Conservation (phyloP, 2,329 filamentous ascomycete genomes). For the Sclerotinia sclerotiorum region DNA sequence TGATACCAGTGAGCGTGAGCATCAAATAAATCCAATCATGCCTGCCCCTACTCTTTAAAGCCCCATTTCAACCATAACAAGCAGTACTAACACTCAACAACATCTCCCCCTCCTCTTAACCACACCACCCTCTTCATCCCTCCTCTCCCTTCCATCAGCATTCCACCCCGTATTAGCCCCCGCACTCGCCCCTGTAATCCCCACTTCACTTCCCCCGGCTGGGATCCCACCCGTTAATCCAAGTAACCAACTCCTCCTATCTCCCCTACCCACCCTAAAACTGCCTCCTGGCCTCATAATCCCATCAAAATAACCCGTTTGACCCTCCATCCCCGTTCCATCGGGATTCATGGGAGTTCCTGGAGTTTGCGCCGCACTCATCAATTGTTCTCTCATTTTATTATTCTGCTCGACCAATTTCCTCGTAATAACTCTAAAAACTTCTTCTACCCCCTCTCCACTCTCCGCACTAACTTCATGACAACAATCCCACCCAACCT, state of each 20-base stretch:
- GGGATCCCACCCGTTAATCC: slow-evolving; percentile 2
- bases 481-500: slow-evolving; percentile 94
- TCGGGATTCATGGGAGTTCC: slow-evolving; percentile 43
- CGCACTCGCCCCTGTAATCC: neutral
- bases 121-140: neutral
- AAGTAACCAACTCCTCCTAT: slow-evolving; percentile 64
- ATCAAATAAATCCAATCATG: neutral
- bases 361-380: slow-evolving; percentile 48
- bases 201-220: slow-evolving; percentile 5
- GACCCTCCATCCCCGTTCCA: slow-evolving; percentile 29
- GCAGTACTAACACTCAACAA: neutral
- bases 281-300: slow-evolving; percentile 51
- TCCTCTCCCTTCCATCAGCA: slow-evolving; percentile 6
- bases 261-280: slow-evolving; percentile 57
- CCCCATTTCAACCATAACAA: neutral
- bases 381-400: slow-evolving; percentile 51
- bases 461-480: slow-evolving; percentile 95
- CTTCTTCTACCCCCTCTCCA: slow-evolving; percentile 93
- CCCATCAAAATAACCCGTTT: slow-evolving; percentile 48
- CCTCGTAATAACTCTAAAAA: slow-evolving; percentile 86
- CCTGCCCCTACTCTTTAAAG: neutral
- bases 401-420: slow-evolving; percentile 76
- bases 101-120: slow-evolving; percentile 6
- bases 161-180: neutral
- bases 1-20: neutral